phyloP scores from a whole-genome alignment of 345 rosid species.

The Lepidium didymum region DNA sequence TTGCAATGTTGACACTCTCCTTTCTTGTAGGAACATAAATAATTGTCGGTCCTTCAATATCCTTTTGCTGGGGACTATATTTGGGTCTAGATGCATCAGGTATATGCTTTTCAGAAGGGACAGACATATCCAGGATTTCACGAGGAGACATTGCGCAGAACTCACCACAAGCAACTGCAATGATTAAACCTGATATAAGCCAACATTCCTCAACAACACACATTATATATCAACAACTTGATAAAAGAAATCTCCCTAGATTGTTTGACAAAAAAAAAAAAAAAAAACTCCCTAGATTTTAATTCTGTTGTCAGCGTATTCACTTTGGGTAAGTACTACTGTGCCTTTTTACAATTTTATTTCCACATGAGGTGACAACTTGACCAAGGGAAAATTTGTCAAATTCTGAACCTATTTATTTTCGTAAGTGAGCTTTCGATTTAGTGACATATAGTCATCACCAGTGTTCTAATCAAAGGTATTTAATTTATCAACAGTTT shows the following conservation, averaged over 20 bases:
- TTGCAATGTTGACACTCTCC: slow-evolving; percentile 62
- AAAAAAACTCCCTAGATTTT: neutral
- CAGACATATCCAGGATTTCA: slow-evolving; percentile 22
- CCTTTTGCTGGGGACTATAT: slow-evolving; percentile 31
- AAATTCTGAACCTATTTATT: neutral
- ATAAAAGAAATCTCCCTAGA: neutral
- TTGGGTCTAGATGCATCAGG: slow-evolving; percentile 36
- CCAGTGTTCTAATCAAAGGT: neutral
- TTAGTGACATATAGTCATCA: neutral
- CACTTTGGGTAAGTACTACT: neutral
- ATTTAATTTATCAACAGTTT: neutral
- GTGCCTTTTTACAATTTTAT: neutral
- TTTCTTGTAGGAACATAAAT: slow-evolving; percentile 89
- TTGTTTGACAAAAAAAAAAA: too few species aligned
- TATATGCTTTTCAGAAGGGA: slow-evolving; percentile 22
- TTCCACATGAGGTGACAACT: neutral
- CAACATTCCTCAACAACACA: neutral
- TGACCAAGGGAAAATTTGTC: neutral
- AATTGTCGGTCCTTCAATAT: slow-evolving; percentile 68
- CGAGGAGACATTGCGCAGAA: slow-evolving; percentile 39
- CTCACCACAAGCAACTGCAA: slow-evolving; percentile 72
- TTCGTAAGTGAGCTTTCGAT: neutral
- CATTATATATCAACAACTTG: neutral
- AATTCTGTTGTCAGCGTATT: neutral
- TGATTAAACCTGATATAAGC: neutral